phyloP scores from a whole-genome alignment of 441 rosid genomes.

The Populus tomentosa region DNA sequence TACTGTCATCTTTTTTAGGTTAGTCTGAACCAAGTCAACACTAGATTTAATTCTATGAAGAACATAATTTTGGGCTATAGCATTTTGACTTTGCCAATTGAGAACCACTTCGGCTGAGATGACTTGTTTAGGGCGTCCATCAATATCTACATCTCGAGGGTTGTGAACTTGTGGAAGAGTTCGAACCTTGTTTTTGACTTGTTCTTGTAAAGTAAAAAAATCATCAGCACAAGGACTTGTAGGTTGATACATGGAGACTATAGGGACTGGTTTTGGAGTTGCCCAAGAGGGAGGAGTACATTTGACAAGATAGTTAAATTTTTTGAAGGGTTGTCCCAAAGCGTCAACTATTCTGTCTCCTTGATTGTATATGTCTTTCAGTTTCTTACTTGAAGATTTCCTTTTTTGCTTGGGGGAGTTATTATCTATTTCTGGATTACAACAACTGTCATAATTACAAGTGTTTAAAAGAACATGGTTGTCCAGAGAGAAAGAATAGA shows the following conservation, averaged over 20 bases:
- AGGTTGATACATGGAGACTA: no score
- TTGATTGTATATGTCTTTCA: fast-evolving
- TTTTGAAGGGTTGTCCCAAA: neutral
- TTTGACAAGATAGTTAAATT: neutral
- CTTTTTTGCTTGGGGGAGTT: no score
- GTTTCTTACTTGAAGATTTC: no score
- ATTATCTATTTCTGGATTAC: no score
- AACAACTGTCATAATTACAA: no score
- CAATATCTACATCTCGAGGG: neutral
- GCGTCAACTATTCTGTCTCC: neutral
- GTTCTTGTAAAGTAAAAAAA: neutral
- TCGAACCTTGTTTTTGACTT: fast-evolving
- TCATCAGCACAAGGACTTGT: neutral
- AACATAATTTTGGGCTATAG: neutral
- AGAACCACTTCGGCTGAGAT: neutral
- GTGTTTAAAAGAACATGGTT: no score
- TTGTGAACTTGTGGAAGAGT: neutral
- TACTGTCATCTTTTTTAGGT: no score
- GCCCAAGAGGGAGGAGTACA: neutral
- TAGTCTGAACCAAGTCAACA: neutral
- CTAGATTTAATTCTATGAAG: neutral
- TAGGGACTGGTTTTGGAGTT: fast-evolving
- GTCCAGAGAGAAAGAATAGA: fast-evolving
- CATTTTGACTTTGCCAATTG: neutral
- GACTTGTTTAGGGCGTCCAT: neutral